A percentile compares a stretch with the other conserved stretches of the same genome.
phyloP scores from a whole-genome alignment of 179 eudicot species.

The Monotropa hypopitys region DNA sequence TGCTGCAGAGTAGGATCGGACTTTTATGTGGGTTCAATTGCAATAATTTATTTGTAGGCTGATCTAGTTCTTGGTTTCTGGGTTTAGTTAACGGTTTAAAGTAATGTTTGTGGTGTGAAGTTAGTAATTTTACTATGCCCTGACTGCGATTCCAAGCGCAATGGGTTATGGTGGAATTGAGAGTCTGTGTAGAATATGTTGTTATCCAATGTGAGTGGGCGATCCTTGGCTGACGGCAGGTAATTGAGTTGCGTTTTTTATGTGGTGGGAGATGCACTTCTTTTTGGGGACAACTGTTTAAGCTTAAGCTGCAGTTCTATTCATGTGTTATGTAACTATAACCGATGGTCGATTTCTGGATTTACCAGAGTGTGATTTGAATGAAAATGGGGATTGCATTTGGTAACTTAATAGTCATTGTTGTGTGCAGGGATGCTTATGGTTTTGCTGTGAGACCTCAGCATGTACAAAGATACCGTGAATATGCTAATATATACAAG shows the following conservation, averaged over 20 bases:
- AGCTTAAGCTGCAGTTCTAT: neutral
- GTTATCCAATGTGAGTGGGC: slow-evolving; percentile 76
- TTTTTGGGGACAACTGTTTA: neutral
- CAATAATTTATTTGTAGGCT: neutral
- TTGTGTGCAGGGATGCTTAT: slow-evolving; percentile 74
- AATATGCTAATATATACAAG: slow-evolving; percentile 91
- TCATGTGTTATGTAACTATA: neutral
- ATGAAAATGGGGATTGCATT: neutral
- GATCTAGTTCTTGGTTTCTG: neutral
- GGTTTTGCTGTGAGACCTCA: slow-evolving; percentile 98
- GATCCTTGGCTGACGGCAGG: slow-evolving; percentile 75
- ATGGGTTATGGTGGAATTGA: slow-evolving; percentile 34
- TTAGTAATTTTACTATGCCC: neutral
- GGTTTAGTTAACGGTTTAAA: neutral
- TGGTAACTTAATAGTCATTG: neutral
- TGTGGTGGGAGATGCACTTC: neutral
- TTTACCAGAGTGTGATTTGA: slow-evolving; percentile 1
- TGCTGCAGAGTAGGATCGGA: neutral
- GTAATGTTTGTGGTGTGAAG: neutral
- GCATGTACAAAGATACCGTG: slow-evolving; percentile 86
- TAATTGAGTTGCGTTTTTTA: slow-evolving; percentile 16
- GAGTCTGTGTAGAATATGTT: slow-evolving; percentile 45
- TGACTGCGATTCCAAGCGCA: slow-evolving; percentile 7
- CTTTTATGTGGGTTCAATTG: neutral
- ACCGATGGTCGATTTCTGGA: neutral